These are phyloP conservation scores for Leccinellum albellum DNA, from an alignment of 768 basidiomycete species.

Conservation along the genomic window DNA sequence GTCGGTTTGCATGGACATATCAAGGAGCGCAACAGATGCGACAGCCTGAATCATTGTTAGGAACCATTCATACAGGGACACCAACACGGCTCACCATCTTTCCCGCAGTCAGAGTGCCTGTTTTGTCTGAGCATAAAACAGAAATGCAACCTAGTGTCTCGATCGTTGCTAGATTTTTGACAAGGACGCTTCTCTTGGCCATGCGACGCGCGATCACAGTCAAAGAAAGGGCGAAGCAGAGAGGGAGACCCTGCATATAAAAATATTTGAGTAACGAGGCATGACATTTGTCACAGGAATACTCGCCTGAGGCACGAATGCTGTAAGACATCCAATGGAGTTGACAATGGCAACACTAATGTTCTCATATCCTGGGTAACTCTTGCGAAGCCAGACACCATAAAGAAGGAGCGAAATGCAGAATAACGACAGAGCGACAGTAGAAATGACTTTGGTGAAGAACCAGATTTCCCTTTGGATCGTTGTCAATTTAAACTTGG, in stretches of 20 bases:
- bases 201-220: constrained; percentile 49
- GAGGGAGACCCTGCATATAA: constrained; percentile 33
- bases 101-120: constrained; percentile 48
- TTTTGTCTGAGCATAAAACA: constrained; percentile 54
- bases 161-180: constrained; percentile 51
- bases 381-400: constrained; percentile 40
- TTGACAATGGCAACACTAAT: constrained; percentile 36
- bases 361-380: constrained; percentile 33
- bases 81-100: constrained; percentile 37
- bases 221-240: constrained; percentile 48
- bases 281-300: neutral
- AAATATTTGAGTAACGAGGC: neutral
- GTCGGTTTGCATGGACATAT: constrained; percentile 18
- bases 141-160: constrained; percentile 52
- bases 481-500: constrained; percentile 44
- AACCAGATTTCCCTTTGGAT: constrained; percentile 48
- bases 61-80: neutral
- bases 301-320: constrained; percentile 39
- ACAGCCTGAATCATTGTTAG: constrained; percentile 30
- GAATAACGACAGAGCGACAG: constrained; percentile 37
- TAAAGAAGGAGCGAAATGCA: constrained; percentile 39
- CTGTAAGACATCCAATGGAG: constrained; percentile 38
- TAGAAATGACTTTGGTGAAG: constrained; percentile 51
- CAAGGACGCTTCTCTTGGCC: constrained; percentile 43
- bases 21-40: constrained; percentile 38